Evolutionary conservation across 2,329 filamentous ascomycete genomes (phyloP), one percentile per base, ranked within the genome.

Genomic region (Fusarium camptoceras): DNA sequence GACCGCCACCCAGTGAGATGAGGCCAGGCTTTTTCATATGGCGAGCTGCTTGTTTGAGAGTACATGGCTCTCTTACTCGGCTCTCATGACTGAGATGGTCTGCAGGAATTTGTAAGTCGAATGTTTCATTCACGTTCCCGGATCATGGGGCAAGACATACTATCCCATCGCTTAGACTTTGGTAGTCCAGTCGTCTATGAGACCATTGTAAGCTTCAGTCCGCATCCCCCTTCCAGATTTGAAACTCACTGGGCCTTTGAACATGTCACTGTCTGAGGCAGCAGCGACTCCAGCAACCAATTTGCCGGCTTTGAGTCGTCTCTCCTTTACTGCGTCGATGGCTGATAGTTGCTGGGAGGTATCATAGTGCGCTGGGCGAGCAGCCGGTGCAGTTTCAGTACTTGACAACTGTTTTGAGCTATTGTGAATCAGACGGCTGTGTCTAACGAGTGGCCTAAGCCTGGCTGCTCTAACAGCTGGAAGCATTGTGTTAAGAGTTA

Each of bases 1-100:
- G 60, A 6, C 96, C 96, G 54, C 96, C 96, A 58, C 96, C 96
- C 3, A 99, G 89, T 2, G 94, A 97, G 77, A 99, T 96, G 63
- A 98, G 82, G 18, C 92, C 94, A 1, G 94, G 93, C 41, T 86
- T 93, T 76, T 91, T 92, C 55, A 98, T 87, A 78, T 90, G 91
- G 59, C 87, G 88, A 46, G 94, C 94, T 8, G 94, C 94, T 65
- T 87, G 86, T 81, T 98, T 98, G 65, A 98, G 84, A n/a, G 90
- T 91, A 69, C 88, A 93, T 34, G 86, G 90, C 79, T 88, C 80
- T 54, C 89, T 83, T 22, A 86, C 78, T 61, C 85, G 84, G 66
- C 87, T 88, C 78, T 95, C 92, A 11, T 81, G 71, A 28, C 84
- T 92, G 48, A 94, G 80, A 60, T 88, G 85, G 75, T 83, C 86